phyloP scores from a whole-genome alignment of 148 eudicot species.

The Cornus suecica region DNA sequence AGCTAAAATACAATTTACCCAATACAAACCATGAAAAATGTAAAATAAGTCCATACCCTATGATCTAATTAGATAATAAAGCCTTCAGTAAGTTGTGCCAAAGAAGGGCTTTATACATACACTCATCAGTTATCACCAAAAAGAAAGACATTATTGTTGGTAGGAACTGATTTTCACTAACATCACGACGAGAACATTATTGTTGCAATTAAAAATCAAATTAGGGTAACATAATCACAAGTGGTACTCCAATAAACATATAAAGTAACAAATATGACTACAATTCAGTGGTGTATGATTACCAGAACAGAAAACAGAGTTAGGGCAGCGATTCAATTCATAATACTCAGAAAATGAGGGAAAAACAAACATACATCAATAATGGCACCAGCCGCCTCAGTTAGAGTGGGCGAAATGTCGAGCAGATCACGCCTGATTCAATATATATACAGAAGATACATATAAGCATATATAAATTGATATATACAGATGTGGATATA shows the following conservation, averaged over 20 bases:
- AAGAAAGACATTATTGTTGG: neutral
- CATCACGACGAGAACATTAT: neutral
- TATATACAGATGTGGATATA: neutral
- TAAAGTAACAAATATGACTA: no score
- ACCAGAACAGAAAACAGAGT: neutral
- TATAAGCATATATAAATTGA: neutral
- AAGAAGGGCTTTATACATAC: no score
- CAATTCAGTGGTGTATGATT: neutral
- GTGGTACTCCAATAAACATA: neutral
- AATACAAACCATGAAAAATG: no score
- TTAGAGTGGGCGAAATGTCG: constrained; percentile 83
- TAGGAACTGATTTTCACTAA: neutral
- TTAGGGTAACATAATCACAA: neutral
- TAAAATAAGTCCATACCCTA: neutral
- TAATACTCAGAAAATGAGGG: neutral
- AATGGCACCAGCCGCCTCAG: constrained; percentile 96
- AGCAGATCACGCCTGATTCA: constrained; percentile 72
- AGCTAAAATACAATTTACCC: no score
- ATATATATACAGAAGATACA: constrained; percentile 4
- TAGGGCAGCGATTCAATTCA: neutral
- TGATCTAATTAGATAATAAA: no score
- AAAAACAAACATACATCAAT: constrained; percentile 59
- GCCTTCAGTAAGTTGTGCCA: neutral
- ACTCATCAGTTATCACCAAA: no score
- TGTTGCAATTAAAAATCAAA: no score